Evolutionary conservation across 108 stramenopile species (phyloP), one percentile per base, ranked within the genome.

Genomic region (Nannochloropsis gaditana): DNA sequence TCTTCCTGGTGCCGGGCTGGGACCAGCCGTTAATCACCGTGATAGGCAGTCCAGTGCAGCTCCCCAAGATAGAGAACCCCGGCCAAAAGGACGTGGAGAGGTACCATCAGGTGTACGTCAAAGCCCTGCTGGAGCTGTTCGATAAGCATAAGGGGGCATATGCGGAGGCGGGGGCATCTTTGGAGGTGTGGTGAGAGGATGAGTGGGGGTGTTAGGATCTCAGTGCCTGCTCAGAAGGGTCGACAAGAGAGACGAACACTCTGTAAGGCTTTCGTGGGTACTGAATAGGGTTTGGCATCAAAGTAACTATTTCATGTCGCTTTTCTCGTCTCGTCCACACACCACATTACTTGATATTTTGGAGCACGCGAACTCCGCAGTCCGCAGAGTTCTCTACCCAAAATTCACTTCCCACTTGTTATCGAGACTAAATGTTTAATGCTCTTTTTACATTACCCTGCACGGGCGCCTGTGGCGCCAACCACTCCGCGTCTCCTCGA

Each of bases 71-170:
- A 9, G 82, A 82, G 5, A 82, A 3, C 19, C 2, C 59, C 19
- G n/a, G 2, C 2, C 19, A 73, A n/a, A n/a, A 73, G 59, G 59
- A 73, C 19, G 82, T 82, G 45, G 9, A 21, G 44, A 82, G 21
- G 21, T 82, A 82, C 82, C 82, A 82, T 45, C 21, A 5, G 9
- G 5, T 82, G 45, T 82, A 82, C 21, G 45, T 82, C 19, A 45
- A 21, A 19, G 82, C 82, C 17, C 19, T 82, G 45, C 15, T 45
- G 45, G 82, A 45, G 19, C 19, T 82, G 9, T 82, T 82, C 9
- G 82, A 82, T 15, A 82, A 45, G 45, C 43, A 82, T 21, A 82
- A 82, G 21, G 8, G 9, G 59, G 19, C 15, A 73, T 73, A 73
- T 73, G 15, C 19, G 15, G 59, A 73, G n/a, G n/a, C 15, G 59